phyloP scores from a whole-genome alignment of 2,329 filamentous ascomycete species.

The Exophiala calicioides region DNA sequence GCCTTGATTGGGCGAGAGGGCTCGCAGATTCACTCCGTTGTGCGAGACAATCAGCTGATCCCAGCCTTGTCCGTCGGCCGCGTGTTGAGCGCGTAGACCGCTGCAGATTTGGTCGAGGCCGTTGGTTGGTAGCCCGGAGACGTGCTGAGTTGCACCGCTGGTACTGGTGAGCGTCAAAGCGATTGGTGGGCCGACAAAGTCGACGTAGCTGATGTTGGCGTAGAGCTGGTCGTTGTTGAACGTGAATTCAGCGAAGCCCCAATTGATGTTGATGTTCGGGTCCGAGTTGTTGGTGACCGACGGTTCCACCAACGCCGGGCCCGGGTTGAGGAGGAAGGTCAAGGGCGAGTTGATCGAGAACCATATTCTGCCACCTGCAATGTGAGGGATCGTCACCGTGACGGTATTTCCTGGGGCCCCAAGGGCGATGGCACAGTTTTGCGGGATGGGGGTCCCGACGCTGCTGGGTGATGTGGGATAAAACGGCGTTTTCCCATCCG shows the following conservation, averaged over 20 bases:
- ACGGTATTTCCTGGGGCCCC: conserved; percentile 62
- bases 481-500: conserved; percentile 67
- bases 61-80: conserved; percentile 62
- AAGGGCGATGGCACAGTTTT: conserved; percentile 64
- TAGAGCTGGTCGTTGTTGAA: conserved; percentile 64
- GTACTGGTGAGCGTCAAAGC: conserved; percentile 52
- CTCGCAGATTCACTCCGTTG: conserved; percentile 44
- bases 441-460: conserved; percentile 40
- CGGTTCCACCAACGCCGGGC: conserved; percentile 72
- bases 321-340: conserved; percentile 70
- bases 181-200: conserved; percentile 69
- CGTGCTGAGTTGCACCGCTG: conserved; percentile 48
- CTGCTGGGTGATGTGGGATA: conserved; percentile 61
- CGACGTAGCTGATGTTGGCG: conserved; percentile 72
- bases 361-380: conserved; percentile 73
- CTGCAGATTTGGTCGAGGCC: conserved; percentile 59
- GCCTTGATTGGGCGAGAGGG: conserved; percentile 47
- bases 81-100: conserved; percentile 57
- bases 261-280: conserved; percentile 61
- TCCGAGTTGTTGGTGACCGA: conserved; percentile 67
- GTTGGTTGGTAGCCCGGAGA: conserved; percentile 60
- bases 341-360: conserved; percentile 63
- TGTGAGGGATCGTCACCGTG: conserved; percentile 66
- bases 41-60: conserved; percentile 56
- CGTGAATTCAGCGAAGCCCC: conserved; percentile 71